Evolutionary conservation across 306 rosid genomes (phyloP).

Genomic region (Pterocarpus santalinus): DNA sequence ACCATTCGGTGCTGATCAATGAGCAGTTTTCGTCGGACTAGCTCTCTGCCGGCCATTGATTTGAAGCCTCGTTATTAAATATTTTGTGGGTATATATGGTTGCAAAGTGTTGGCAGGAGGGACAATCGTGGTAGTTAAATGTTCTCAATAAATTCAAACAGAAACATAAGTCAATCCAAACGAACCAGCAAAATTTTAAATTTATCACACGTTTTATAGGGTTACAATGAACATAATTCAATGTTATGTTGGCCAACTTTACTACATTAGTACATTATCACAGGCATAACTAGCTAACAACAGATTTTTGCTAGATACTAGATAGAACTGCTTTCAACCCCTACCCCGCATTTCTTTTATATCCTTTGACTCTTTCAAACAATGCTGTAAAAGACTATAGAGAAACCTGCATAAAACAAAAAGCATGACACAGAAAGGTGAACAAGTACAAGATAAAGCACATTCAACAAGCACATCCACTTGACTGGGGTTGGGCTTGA

Average conservation of each 20-base stretch:
- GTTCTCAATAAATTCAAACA: conserved; percentile 3
- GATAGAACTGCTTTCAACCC: conserved; percentile 40
- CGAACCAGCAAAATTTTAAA: conserved; percentile 27
- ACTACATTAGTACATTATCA: conserved; percentile 32
- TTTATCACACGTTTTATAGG: conserved; percentile 32
- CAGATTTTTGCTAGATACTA: conserved; percentile 14
- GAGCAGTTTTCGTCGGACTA: not conserved
- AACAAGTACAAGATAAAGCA: conserved; percentile 19
- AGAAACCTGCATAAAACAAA: conserved; percentile 35
- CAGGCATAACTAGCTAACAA: conserved; percentile 27
- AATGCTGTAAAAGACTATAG: conserved; percentile 28
- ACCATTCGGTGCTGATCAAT: not conserved
- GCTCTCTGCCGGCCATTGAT: not conserved
- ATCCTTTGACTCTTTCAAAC: conserved; percentile 41
- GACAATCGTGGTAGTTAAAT: not conserved
- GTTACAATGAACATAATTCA: conserved; percentile 30
- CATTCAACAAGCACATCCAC: conserved; percentile 76
- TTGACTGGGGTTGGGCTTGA: conserved; percentile 65
- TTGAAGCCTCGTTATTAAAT: not conserved
- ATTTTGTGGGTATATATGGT: not conserved
- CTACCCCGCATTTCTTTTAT: conserved; percentile 33
- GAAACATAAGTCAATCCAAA: conserved; percentile 23
- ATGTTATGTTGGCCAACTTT: conserved; percentile 30
- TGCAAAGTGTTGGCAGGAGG: not conserved
- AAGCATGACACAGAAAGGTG: conserved; percentile 33